Evolutionary conservation across 2,329 filamentous ascomycete genomes (phyloP), one percentile per base, ranked within the genome.

Genomic region (Fusarium sp.): DNA sequence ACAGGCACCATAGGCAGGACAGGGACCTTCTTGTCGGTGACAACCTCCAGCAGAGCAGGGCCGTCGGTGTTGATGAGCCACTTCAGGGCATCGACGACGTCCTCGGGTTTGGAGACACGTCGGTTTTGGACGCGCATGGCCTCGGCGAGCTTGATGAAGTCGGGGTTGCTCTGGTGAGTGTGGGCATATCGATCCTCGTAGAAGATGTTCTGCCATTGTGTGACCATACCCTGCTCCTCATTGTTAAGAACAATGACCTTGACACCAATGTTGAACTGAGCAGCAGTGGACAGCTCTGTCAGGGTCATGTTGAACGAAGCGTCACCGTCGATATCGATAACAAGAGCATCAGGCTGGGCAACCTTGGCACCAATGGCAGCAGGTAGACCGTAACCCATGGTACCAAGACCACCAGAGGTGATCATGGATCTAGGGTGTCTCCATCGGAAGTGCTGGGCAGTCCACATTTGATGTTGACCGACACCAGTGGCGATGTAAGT

Each of bases 291-390:
- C 60, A 99, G 91, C 85, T 99, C 96, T 4, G 96, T 98, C 68
- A 98, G 88, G 11, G 96, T 98, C 96, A 99, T 98, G 88, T 94
- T 94, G 87, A 99, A 98, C 8, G 95, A 98, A n/a, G 96, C 96
- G 82, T 98, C 96, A 72, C 96, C 96, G 81, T 99, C 96, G 79
- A 98, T 97, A 83, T 98, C 96, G 68, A 98, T 91, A 69, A 98
- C 96, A 57, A 97, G 90, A 70, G 93, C 91, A 58, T 98, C 93
- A 2, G 89, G 88, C 69, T 84, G 83, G n/a, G 87, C 87, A 15
- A 98, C 96, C 88, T 98, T 98, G 79, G 95, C 95, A 72, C 96
- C 96, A 75, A 98, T 98, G 72, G 96, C 95, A 30, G 95, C 94
- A 30, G 96, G 96, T 48, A 99, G 90, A 81, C 96, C 96, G 84